Conservation (phyloP, 2,329 filamentous ascomycete species). For the Colletotrichum eleusines region DNA sequence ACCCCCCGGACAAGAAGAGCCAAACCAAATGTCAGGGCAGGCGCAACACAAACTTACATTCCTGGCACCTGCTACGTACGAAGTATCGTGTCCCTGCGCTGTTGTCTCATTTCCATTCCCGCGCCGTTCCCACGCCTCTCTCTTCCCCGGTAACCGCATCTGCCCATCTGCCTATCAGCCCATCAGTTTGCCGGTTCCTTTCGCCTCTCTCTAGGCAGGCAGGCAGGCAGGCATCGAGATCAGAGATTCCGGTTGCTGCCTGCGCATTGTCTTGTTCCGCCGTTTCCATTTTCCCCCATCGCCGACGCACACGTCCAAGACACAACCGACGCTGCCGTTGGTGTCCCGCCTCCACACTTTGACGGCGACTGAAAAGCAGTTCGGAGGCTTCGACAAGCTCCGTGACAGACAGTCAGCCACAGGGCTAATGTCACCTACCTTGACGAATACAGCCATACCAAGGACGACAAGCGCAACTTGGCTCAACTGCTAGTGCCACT, state of each 20-base stretch:
- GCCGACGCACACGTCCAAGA: conserved; percentile 25
- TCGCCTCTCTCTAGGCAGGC: not conserved
- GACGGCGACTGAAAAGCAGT: conserved; percentile 26
- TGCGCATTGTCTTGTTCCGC: conserved; percentile 20
- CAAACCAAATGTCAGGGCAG: not conserved
- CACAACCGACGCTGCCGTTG: conserved; percentile 35
- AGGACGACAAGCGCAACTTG: not conserved
- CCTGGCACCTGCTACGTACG: not conserved
- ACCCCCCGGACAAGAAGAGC: not conserved
- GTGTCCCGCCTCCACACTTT: conserved; percentile 30
- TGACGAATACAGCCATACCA: conserved; percentile 27
- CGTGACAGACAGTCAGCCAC: not conserved
- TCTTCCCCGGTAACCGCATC: not conserved
- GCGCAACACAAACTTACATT: conserved; percentile 21
- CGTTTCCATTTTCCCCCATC: conserved; percentile 37
- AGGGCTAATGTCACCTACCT: not conserved
- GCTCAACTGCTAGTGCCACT: conserved; percentile 12
- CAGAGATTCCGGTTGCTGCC: conserved; percentile 13
- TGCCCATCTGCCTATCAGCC: no score
- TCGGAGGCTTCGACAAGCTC: not conserved
- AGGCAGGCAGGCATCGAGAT: not conserved
- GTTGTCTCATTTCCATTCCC: conserved; percentile 27
- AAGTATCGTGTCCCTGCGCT: not conserved
- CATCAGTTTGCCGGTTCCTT: conserved; percentile 16
- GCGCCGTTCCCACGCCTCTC: not conserved